Evolutionary conservation across 371 early-diverging fungal species (phyloP), one percentile per base, ranked within the genome.

Genomic region (Rhizopus arrhizus): DNA sequence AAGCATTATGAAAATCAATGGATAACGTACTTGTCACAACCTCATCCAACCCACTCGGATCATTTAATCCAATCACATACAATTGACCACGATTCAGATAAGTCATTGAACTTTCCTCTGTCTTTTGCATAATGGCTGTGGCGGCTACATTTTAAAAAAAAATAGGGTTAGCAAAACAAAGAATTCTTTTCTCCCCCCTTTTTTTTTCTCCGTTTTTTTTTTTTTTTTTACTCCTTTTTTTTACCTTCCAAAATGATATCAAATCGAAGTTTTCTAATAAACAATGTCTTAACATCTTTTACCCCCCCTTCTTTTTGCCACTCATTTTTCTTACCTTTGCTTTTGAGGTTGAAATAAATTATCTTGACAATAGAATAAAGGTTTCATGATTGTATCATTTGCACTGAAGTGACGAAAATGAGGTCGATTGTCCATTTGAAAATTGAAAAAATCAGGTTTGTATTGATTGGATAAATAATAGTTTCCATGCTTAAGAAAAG

Each of bases 1-100:
- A 72, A 8, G 85, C 85, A 28, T 90, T 89, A 65, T 90, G 90
- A 65, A 92, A 92, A 42, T 83, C 81, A 42, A 92, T 84, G 22
- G 77, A 83, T 57, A 90, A 58, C 2, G 86, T 86, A 33, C 85
- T 85, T 5, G 73, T 80, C 43, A 87, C 65, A 0, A 80, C 73
- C 3, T 74, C 76, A 51, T 84, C 81, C 8, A 43, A 64, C 9
- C 53, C 67, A 11, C 75, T 73, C 3, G 64, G 71, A 61, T 89
- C 89, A 58, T 69, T 73, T 33, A 89, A 53, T 36, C 66, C 56
- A 11, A 86, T 65, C 0, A 73, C 72, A 57, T 89, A 89, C 28
- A 69, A 74, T 71, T 89, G 89, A 7, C 84, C 85, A 73, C 68
- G 58, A 35, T 62, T 56, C 22, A 71, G 33, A 58, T 71, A 71